These are phyloP conservation scores for Phaeosphaeriaceae sp. DNA, from an alignment of 2,329 filamentous ascomycete species.

Conservation along the genomic window DNA sequence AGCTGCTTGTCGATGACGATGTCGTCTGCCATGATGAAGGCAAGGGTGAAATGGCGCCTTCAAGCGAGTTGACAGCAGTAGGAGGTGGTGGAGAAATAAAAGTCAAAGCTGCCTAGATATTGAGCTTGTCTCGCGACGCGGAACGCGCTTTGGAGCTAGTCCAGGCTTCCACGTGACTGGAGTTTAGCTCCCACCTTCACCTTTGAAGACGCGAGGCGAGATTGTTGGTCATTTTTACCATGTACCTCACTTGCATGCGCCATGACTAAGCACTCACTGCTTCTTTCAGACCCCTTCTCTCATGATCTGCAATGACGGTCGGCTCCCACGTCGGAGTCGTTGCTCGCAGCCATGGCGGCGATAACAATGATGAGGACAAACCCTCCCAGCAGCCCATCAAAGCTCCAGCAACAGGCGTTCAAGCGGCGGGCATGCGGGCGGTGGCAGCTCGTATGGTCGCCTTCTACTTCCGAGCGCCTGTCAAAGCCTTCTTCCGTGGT, in stretches of 20 bases:
- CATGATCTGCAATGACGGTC: slow-evolving; percentile 47
- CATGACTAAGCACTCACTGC: no score
- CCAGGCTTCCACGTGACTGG: slow-evolving; percentile 2
- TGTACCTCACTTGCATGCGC: no score
- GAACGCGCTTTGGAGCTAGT: slow-evolving; percentile 21
- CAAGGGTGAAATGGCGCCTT: slow-evolving; percentile 22
- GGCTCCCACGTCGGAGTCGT: slow-evolving; percentile 43
- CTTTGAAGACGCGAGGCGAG: not conserved
- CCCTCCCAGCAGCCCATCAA: slow-evolving; percentile 54
- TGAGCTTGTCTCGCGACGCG: slow-evolving; percentile 27
- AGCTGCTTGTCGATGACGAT: slow-evolving; percentile 94
- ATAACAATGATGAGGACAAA: slow-evolving; percentile 11
- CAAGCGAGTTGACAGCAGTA: slow-evolving; percentile 23
- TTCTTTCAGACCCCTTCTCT: slow-evolving; percentile 12
- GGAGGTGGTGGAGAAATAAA: slow-evolving; percentile 23
- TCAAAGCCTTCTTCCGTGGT: slow-evolving; percentile 91
- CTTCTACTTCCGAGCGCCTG: slow-evolving; percentile 89
- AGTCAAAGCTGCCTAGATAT: slow-evolving; percentile 25
- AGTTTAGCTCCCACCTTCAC: not conserved
- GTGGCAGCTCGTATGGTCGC: slow-evolving; percentile 82
- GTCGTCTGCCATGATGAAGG: slow-evolving; percentile 64
- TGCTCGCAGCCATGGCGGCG: slow-evolving; percentile 22
- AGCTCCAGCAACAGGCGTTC: slow-evolving; percentile 73
- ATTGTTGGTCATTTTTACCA: no score
- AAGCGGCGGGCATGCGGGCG: slow-evolving; percentile 82